Evolutionary conservation across 441 rosid species (phyloP).

Genomic region (Erysimum cheiri): DNA sequence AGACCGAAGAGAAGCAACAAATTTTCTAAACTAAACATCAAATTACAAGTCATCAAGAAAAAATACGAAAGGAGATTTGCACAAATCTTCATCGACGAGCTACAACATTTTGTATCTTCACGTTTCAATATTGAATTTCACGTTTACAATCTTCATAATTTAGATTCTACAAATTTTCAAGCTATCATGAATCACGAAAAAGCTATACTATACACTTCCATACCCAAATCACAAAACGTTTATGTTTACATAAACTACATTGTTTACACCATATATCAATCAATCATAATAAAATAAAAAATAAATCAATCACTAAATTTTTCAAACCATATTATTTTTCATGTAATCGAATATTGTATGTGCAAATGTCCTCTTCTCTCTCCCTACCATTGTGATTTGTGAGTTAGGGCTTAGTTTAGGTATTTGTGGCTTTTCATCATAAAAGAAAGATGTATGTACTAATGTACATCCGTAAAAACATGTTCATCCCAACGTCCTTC

Average conservation of each 20-base stretch:
- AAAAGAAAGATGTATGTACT: neutral
- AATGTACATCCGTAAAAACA: neutral
- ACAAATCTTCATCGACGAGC: neutral
- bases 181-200: constrained; percentile 13
- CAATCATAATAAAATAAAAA: neutral
- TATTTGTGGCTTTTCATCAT: neutral
- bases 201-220: neutral
- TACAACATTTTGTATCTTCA: neutral
- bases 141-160: constrained; percentile 2
- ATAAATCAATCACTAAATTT: neutral
- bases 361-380: neutral
- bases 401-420: neutral
- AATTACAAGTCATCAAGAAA: neutral
- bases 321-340: neutral
- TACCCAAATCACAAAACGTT: neutral
- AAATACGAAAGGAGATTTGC: neutral
- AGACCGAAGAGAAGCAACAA: neutral
- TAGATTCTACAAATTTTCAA: constrained; percentile 1
- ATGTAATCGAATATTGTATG: neutral
- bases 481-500: neutral
- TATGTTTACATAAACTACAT: neutral
- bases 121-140: constrained; percentile 4
- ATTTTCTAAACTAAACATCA: neutral
- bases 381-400: neutral
- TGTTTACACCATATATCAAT: neutral